Evolutionary conservation across 441 rosid species (phyloP).

Genomic region (Populus trichocarpa): DNA sequence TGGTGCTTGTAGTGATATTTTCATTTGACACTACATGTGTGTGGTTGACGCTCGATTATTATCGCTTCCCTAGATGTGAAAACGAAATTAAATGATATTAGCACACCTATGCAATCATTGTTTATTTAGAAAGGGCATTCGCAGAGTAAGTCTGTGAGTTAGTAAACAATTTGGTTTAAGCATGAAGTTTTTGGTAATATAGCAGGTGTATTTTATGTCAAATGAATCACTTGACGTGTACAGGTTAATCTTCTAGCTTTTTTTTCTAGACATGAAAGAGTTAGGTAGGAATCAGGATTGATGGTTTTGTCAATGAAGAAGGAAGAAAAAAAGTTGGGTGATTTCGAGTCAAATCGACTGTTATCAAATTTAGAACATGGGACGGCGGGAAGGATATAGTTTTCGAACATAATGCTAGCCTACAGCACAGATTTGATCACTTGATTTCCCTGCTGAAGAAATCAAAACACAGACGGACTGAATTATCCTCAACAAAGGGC

Average conservation of each 20-base stretch:
- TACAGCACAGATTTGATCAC: background rate
- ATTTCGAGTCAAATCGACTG: too few relatives aligned
- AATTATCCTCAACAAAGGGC: background rate
- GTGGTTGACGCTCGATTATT: conserved; percentile 1
- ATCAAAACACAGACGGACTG: background rate
- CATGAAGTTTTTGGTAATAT: background rate
- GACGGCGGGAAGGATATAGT: background rate
- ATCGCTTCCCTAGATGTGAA: background rate
- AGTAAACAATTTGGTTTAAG: background rate
- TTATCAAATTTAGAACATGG: background rate
- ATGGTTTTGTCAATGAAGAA: background rate
- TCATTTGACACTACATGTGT: background rate
- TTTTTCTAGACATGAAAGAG: background rate
- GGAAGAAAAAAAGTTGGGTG: background rate
- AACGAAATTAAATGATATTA: background rate
- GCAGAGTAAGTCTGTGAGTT: background rate
- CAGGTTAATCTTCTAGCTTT: background rate
- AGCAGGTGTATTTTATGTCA: background rate
- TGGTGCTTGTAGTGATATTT: conserved; percentile 5
- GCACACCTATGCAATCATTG: background rate
- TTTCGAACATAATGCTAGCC: background rate
- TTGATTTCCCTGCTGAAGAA: background rate
- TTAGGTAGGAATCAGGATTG: background rate
- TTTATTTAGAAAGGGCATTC: background rate
- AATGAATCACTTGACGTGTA: too few relatives aligned